Conservation (phyloP, 2,329 filamentous ascomycete species). For the Trichoderma simmonsii region DNA sequence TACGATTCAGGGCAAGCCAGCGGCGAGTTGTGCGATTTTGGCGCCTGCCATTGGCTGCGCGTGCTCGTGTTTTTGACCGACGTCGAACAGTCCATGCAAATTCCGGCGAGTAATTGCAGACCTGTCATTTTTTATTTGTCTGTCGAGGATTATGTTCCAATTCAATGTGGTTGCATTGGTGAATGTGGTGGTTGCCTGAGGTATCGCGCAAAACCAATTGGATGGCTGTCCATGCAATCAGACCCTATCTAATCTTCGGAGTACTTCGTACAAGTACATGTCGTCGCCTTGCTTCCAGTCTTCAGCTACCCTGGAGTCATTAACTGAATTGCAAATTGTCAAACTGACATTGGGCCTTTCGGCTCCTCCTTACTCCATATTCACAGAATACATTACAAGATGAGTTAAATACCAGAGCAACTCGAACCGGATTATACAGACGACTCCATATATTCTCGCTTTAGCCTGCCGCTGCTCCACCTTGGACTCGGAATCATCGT, state of each 20-base stretch:
- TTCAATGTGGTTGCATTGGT: not conserved
- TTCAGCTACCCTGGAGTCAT: not conserved
- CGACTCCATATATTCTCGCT: not conserved
- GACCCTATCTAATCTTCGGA: not conserved
- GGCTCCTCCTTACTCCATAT: not conserved
- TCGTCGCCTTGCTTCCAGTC: not conserved
- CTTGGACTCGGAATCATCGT: not conserved
- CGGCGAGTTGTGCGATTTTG: not conserved
- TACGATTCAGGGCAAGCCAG: constrained; percentile 3
- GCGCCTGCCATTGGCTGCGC: not conserved
- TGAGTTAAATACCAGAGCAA: not conserved
- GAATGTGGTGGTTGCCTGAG: not conserved
- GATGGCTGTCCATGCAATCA: not conserved
- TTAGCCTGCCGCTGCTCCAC: not conserved
- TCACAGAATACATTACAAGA: not conserved
- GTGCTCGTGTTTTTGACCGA: not conserved
- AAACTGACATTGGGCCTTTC: not conserved
- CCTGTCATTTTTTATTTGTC: not conserved
- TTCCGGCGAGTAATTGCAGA: not conserved
- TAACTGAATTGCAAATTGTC: not conserved
- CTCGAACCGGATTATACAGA: not conserved
- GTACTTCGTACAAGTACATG: not conserved
- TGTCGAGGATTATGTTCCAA: not conserved
- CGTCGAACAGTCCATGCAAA: not conserved
- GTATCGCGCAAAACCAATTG: not conserved